phyloP scores from a whole-genome alignment of 257 asterid species.

The Nicotiana knightiana region DNA sequence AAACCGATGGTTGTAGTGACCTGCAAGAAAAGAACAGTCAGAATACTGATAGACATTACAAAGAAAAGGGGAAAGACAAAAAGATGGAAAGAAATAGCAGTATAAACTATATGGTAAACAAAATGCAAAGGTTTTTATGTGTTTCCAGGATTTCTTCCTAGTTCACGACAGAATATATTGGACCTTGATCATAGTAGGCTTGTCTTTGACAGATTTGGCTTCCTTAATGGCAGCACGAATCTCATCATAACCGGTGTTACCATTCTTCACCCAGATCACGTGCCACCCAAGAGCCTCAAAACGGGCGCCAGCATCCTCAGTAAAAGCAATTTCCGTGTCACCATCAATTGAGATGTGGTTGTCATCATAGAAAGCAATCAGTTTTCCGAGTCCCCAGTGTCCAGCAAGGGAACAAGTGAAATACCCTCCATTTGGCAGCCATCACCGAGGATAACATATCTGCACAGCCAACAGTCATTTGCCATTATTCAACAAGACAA shows the following conservation, averaged over 20 bases:
- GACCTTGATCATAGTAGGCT: conserved; percentile 86
- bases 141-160: not conserved
- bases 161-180: conserved; percentile 4
- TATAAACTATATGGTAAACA: not conserved
- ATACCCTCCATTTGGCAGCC: conserved; percentile 98
- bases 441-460: conserved; percentile 65
- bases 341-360: conserved; percentile 97
- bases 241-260: conserved; percentile 89
- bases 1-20: conserved; percentile 77
- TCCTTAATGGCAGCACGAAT: conserved; percentile 92
- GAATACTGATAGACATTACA: not conserved
- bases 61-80: not conserved
- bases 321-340: conserved; percentile 92
- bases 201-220: conserved; percentile 90
- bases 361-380: conserved; percentile 89
- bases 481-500: conserved; percentile 10
- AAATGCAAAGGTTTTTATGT: not conserved
- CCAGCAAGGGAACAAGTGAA: conserved; percentile 88
- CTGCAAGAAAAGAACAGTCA: conserved; percentile 26
- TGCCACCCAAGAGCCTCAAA: conserved; percentile 97
- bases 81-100: not conserved
- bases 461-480: conserved; percentile 7
- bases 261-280: conserved; percentile 93
- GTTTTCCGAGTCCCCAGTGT: conserved; percentile 95
- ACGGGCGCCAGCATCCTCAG: conserved; percentile 76